Conservation (phyloP, 2,329 filamentous ascomycete species). For the Ilyonectria destructans region DNA sequence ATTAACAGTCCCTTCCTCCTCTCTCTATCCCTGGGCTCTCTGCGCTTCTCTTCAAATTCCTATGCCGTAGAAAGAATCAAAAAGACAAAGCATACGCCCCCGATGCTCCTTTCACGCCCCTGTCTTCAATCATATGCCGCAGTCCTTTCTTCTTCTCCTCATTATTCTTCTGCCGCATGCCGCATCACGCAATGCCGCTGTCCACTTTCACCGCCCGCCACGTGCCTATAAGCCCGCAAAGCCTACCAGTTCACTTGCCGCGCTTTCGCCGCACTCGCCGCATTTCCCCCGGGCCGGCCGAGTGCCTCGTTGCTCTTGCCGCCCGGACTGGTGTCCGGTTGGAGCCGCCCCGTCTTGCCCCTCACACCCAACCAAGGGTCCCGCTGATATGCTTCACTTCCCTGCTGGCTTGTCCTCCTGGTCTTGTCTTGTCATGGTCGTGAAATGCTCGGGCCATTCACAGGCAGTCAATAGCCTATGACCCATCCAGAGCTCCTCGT, state of each 20-base stretch:
- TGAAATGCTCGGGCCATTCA: constrained; percentile 10
- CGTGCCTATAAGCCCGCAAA: constrained; percentile 22
- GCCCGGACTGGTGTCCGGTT: constrained; percentile 37
- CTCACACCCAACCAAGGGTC: constrained; percentile 9
- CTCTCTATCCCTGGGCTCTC: neutral
- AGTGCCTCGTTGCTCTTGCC: constrained; percentile 31
- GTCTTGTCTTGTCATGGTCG: constrained; percentile 16
- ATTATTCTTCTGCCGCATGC: constrained; percentile 34
- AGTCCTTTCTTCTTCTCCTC: constrained; percentile 18
- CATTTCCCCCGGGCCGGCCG: constrained; percentile 41
- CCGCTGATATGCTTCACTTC: constrained; percentile 20
- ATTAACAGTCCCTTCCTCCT: constrained; percentile 9
- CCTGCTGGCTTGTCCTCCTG: constrained; percentile 14
- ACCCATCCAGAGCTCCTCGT: constrained; percentile 4
- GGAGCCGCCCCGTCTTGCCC: constrained; percentile 21
- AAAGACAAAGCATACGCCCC: constrained; percentile 16
- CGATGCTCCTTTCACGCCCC: constrained; percentile 8
- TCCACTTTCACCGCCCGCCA: constrained; percentile 33
- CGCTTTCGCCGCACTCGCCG: constrained; percentile 48
- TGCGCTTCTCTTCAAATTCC: constrained; percentile 1
- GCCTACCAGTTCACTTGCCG: constrained; percentile 42
- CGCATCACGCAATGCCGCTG: constrained; percentile 47
- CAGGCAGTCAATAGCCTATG: constrained; percentile 9
- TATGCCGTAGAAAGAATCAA: constrained; percentile 11
- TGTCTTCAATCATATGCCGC: constrained; percentile 14